Conservation (phyloP, 2,329 filamentous ascomycete species). For the Orbilia javanica region DNA sequence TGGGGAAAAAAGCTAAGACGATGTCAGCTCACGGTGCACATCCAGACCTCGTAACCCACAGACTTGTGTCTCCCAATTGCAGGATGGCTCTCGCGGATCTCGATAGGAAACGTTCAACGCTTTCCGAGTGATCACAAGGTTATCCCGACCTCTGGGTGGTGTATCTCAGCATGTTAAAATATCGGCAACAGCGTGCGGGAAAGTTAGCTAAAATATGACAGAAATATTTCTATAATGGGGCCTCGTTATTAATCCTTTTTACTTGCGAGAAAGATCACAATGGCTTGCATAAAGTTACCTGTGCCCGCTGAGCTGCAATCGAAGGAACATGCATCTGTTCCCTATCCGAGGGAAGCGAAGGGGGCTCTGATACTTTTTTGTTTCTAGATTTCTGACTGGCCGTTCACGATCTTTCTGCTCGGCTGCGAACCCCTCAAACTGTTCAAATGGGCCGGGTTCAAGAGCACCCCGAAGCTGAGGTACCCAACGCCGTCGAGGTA, state of each 20-base stretch:
- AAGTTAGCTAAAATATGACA: constrained; percentile 33
- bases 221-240: constrained; percentile 8
- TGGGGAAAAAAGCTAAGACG: constrained; percentile 20
- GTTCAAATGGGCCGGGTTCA: constrained; percentile 38
- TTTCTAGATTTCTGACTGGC: constrained; percentile 21
- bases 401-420: constrained; percentile 31
- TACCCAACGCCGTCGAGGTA: constrained; percentile 11
- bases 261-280: constrained; percentile 15
- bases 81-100: constrained; percentile 33
- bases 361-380: constrained; percentile 9
- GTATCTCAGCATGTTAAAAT: neutral
- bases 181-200: constrained; percentile 20
- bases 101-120: constrained; percentile 28
- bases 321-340: constrained; percentile 28
- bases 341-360: constrained; percentile 26
- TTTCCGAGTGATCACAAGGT: constrained; percentile 20
- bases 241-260: constrained; percentile 17
- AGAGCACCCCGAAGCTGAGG: constrained; percentile 21
- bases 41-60: neutral
- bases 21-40: neutral
- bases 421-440: constrained; percentile 48
- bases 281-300: constrained; percentile 54
- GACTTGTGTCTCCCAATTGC: neutral
- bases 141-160: constrained; percentile 7
- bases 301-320: constrained; percentile 24